Conservation (phyloP, 768 basidiomycete species). For the Gelatoporia subvermispora region DNA sequence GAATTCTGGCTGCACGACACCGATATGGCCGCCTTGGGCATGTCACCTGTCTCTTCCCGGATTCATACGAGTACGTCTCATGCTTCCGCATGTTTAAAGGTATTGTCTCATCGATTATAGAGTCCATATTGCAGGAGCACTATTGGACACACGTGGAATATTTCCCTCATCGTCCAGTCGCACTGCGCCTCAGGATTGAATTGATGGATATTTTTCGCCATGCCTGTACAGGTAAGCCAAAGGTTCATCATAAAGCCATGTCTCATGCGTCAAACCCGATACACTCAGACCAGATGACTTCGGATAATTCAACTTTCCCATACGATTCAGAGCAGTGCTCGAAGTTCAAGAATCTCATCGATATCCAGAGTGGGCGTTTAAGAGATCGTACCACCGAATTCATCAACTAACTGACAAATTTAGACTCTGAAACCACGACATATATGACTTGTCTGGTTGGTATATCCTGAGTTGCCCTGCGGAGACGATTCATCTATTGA, state of each 20-base stretch:
- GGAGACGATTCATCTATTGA: slow-evolving; percentile 3
- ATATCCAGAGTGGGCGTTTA: slow-evolving; percentile 6
- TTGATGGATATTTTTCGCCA: slow-evolving; percentile 17
- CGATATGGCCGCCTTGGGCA: not conserved
- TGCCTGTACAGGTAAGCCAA: slow-evolving; percentile 14
- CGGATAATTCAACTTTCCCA: slow-evolving; percentile 19
- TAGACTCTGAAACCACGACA: not conserved
- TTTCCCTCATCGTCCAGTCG: slow-evolving; percentile 19
- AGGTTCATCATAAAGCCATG: not conserved
- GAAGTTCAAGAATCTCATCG: slow-evolving; percentile 11
- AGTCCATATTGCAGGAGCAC: slow-evolving; percentile 15
- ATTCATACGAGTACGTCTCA: not conserved
- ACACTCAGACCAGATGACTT: slow-evolving; percentile 24
- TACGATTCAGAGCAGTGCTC: slow-evolving; percentile 17
- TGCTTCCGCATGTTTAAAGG: too few relatives aligned
- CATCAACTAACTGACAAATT: not conserved
- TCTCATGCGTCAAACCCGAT: too few relatives aligned
- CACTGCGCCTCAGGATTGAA: slow-evolving; percentile 2
- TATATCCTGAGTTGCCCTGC: not conserved
- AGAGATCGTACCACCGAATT: not conserved
- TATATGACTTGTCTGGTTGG: slow-evolving; percentile 15
- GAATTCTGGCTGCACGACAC: slow-evolving; percentile 17
- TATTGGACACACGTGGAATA: slow-evolving; percentile 27
- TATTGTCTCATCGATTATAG: slow-evolving; percentile 4
- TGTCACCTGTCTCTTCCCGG: not conserved